phyloP scores from a whole-genome alignment of 768 basidiomycete species.

The Artomyces pyxidatus region DNA sequence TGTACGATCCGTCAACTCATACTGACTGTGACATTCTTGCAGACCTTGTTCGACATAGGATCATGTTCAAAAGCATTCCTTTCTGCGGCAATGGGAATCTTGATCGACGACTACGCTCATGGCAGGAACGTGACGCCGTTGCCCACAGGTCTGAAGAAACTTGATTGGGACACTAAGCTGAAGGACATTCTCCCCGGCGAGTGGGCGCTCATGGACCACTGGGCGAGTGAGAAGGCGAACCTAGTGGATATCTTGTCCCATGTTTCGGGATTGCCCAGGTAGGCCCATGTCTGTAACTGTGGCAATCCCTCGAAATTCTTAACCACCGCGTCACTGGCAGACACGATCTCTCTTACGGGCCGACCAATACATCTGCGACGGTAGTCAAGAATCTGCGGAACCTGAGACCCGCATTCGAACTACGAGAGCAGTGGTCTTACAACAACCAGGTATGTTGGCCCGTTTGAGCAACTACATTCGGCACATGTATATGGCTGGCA shows the following conservation, averaged over 20 bases:
- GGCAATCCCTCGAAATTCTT: not conserved
- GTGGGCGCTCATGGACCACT: conserved; percentile 36
- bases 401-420: conserved; percentile 27
- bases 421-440: conserved; percentile 32
- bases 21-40: not conserved
- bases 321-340: not conserved
- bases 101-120: conserved; percentile 32
- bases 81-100: conserved; percentile 29
- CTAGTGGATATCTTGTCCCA: conserved; percentile 34
- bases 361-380: not conserved
- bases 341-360: conserved; percentile 5
- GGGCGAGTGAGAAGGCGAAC: conserved; percentile 29
- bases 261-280: conserved; percentile 33
- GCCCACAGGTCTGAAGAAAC: conserved; percentile 21
- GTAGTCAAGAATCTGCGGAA: conserved; percentile 21
- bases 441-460: conserved; percentile 27
- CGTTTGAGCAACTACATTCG: not conserved
- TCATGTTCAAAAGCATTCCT: conserved; percentile 35
- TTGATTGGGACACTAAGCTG: conserved; percentile 31
- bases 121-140: conserved; percentile 28
- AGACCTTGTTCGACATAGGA: conserved; percentile 32
- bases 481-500: not conserved
- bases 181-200: conserved; percentile 26
- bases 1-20: not conserved
- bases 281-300: not conserved